Percentiles rank a stretch among this genome's conserved stretches.
phyloP scores from a whole-genome alignment of 306 rosid species.

The Mimosa pudica region DNA sequence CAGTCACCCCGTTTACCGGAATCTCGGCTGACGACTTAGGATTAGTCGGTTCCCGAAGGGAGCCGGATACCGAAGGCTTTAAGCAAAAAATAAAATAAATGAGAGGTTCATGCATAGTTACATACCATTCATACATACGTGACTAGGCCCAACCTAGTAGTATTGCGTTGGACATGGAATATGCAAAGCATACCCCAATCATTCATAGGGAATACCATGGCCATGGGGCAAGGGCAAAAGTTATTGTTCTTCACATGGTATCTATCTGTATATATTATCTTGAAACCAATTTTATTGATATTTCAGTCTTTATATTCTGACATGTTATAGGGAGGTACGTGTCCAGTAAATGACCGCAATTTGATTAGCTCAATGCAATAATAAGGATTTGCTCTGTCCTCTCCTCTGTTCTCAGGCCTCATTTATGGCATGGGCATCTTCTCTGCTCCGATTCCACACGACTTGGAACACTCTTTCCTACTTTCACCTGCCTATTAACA shows the following conservation, averaged over 20 bases:
- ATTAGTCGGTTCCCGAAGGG: too few relatives aligned
- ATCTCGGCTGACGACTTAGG: too few relatives aligned
- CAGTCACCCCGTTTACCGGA: too few relatives aligned
- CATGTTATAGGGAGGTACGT: not conserved
- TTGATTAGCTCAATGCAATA: not conserved
- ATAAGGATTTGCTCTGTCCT: not conserved
- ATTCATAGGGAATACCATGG: slow-evolving; percentile 13
- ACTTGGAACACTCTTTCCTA: slow-evolving; percentile 8
- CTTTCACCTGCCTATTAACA: not conserved
- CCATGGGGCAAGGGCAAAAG: not conserved
- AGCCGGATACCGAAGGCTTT: too few relatives aligned
- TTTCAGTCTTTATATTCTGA: not conserved
- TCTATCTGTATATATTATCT: not conserved
- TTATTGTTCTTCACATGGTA: not conserved
- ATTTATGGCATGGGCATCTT: slow-evolving; percentile 44
- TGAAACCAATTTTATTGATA: not conserved
- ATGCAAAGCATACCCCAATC: slow-evolving; percentile 22
- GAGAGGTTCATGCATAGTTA: not conserved
- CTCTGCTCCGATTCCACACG: slow-evolving; percentile 28
- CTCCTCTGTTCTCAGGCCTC: not conserved
- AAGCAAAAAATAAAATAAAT: too few relatives aligned
- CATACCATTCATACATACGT: not conserved
- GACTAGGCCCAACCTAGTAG: slow-evolving; percentile 31
- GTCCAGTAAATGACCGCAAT: not conserved
- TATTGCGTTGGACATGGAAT: slow-evolving; percentile 15